These are phyloP conservation scores for Mycosphaerella sp. DNA, from an alignment of 2,329 filamentous ascomycete genomes.

Conservation along the genomic window DNA sequence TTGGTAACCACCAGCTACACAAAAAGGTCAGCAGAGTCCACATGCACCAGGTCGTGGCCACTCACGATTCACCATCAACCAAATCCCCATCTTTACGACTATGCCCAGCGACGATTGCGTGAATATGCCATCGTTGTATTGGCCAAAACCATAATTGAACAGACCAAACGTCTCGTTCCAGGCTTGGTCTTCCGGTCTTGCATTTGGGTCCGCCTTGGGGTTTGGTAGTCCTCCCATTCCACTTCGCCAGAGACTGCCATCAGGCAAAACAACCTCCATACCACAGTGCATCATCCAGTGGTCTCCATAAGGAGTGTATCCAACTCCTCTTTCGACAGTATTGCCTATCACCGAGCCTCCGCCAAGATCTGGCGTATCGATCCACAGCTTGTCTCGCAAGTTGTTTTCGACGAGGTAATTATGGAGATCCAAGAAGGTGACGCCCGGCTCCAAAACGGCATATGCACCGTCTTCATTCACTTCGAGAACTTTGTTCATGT, in stretches of 20 bases:
- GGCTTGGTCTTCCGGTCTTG: conserved; percentile 20
- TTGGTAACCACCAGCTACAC: conserved; percentile 27
- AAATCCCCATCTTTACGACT: conserved; percentile 48
- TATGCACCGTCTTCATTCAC: conserved; percentile 47
- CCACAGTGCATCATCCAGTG: conserved; percentile 44
- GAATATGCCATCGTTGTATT: conserved; percentile 35
- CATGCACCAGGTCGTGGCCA: conserved; percentile 38
- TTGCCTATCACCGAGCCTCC: conserved; percentile 48
- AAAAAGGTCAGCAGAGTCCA: neutral
- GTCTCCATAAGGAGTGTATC: conserved; percentile 36
- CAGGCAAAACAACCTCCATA: conserved; percentile 40
- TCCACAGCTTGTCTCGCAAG: conserved; percentile 37
- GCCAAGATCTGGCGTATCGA: conserved; percentile 44
- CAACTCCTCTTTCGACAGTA: conserved; percentile 42
- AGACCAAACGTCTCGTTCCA: conserved; percentile 25
- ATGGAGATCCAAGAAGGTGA: conserved; percentile 48
- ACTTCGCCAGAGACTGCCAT: conserved; percentile 36
- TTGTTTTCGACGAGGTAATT: conserved; percentile 43
- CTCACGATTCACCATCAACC: conserved; percentile 46
- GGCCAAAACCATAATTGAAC: conserved; percentile 35
- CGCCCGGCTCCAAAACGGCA: conserved; percentile 51
- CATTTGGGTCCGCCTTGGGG: conserved; percentile 21
- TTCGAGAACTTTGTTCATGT: conserved; percentile 50
- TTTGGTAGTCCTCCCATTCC: conserved; percentile 38
- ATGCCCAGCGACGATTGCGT: conserved; percentile 35